Conservation (phyloP, 305 asterid genomes). For the Nicotiana rustica region DNA sequence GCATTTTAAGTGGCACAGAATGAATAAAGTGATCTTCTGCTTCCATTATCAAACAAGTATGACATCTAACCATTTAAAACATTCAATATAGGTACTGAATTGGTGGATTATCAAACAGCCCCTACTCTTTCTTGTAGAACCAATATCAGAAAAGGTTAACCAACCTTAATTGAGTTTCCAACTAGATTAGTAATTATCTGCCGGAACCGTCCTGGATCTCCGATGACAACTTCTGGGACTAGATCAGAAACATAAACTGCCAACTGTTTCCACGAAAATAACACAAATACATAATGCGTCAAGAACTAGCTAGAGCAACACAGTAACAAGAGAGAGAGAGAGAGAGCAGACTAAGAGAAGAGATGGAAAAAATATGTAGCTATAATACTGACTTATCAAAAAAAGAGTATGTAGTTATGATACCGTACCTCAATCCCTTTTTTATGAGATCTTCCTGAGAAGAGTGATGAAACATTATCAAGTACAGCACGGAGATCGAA, state of each 20-base stretch:
- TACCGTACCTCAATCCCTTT: conserved; percentile 67
- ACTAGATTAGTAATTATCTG: conserved; percentile 81
- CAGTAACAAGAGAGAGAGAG: neutral
- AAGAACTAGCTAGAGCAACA: conserved; percentile 34
- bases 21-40: neutral
- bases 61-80: conserved; percentile 17
- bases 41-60: conserved; percentile 5
- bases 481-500: conserved; percentile 71
- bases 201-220: conserved; percentile 81
- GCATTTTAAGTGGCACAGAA: conserved; percentile 19
- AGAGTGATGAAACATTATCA: conserved; percentile 71
- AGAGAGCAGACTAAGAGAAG: neutral
- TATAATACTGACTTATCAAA: neutral
- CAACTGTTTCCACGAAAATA: conserved; percentile 58
- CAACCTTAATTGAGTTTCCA: conserved; percentile 83
- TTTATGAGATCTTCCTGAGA: conserved; percentile 69
- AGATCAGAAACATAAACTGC: conserved; percentile 76
- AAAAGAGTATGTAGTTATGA: neutral
- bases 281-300: conserved; percentile 26
- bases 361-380: conserved; percentile 23
- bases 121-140: neutral
- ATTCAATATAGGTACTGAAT: conserved; percentile 25
- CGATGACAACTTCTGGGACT: conserved; percentile 78
- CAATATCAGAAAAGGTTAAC: conserved; percentile 33
- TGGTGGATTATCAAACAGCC: conserved; percentile 29